Conservation (phyloP, 345 rosid genomes). For the Clarkia xantiana region DNA sequence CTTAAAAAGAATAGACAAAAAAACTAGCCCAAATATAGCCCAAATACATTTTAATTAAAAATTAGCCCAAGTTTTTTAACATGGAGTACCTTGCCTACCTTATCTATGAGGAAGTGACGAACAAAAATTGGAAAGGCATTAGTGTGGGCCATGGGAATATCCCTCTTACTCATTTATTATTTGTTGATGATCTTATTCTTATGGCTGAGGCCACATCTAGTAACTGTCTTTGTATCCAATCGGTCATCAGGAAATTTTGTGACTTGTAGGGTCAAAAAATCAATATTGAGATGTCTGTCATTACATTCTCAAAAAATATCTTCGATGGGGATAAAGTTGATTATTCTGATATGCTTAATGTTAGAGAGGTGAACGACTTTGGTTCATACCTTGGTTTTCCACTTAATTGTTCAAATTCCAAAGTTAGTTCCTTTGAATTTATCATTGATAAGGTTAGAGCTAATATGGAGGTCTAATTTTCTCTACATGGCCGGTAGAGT, state of each 20-base stretch:
- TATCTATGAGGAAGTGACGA: background rate
- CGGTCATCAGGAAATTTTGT: background rate
- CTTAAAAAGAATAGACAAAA: no score
- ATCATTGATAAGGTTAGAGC: no score
- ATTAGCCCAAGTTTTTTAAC: background rate
- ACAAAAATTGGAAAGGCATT: background rate
- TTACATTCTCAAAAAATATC: no score
- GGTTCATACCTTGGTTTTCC: no score
- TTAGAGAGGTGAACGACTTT: no score
- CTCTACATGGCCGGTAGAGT: background rate
- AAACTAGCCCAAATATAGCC: no score
- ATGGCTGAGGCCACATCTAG: background rate
- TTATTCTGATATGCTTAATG: no score
- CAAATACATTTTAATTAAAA: no score
- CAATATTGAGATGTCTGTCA: background rate
- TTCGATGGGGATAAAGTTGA: no score
- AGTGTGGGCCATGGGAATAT: no score
- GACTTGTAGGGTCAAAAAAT: no score
- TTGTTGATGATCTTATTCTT: background rate
- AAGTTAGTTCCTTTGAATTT: background rate
- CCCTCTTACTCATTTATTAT: background rate
- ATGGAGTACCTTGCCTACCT: background rate
- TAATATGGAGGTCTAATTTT: background rate
- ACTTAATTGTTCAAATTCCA: no score
- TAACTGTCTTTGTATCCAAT: background rate